Conservation (phyloP, 768 basidiomycete genomes). For the Amyloporia xantha region DNA sequence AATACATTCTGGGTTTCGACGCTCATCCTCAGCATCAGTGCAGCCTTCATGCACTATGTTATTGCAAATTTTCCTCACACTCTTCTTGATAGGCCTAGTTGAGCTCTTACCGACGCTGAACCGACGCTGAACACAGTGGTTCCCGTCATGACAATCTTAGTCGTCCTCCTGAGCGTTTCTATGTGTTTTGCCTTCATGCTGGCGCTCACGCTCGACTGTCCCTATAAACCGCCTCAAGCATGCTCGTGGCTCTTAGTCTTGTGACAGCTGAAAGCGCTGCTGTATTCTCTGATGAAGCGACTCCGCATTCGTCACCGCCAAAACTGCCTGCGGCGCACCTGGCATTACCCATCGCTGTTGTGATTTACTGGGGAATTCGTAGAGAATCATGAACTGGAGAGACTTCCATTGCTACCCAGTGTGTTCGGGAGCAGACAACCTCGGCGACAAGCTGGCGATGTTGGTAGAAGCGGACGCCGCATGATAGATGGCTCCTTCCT, state of each 20-base stretch:
- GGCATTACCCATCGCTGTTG: background rate
- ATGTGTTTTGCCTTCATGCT: slow-evolving; percentile 4
- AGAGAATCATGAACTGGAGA: background rate
- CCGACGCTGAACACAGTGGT: slow-evolving; percentile 4
- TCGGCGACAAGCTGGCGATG: background rate
- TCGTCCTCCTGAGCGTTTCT: slow-evolving; percentile 2
- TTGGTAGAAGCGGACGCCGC: slow-evolving; percentile 7
- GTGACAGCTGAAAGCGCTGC: background rate
- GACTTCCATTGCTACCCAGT: background rate
- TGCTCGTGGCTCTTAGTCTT: slow-evolving; percentile 5
- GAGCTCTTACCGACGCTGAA: slow-evolving; percentile 16
- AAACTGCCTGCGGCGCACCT: background rate
- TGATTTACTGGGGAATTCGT: background rate
- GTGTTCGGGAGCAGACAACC: background rate
- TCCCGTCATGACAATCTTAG: slow-evolving; percentile 3
- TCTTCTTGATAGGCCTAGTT: slow-evolving; percentile 19
- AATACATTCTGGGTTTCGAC: slow-evolving; percentile 22
- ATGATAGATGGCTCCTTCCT: slow-evolving; percentile 15
- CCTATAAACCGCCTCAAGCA: slow-evolving; percentile 12
- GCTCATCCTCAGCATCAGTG: slow-evolving; percentile 19
- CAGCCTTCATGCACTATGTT: slow-evolving; percentile 19
- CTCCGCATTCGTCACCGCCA: background rate
- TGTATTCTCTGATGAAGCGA: background rate
- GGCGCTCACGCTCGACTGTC: slow-evolving; percentile 7
- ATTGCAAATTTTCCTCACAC: slow-evolving; percentile 12